A percentile compares a stretch with the other conserved stretches of the same genome.
Evolutionary conservation across 768 basidiomycete genomes (phyloP).

Genomic region (Mycena filopes): DNA sequence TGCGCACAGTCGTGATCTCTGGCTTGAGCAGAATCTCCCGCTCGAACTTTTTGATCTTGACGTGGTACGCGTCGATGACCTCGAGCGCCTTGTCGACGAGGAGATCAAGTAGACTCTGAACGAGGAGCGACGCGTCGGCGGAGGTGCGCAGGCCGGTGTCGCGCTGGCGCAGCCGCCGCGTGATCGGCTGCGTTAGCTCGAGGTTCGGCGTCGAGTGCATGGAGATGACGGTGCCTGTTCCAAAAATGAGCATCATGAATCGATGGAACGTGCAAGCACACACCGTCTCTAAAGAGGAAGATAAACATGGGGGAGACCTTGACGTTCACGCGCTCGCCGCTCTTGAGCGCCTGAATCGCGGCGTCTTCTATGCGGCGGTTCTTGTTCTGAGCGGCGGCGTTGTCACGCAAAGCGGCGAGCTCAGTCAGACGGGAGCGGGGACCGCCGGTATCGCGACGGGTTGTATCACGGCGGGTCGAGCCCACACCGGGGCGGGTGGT

Average conservation of each 20-base stretch:
- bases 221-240: constrained; percentile 70
- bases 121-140: constrained; percentile 75
- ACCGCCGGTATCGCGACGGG: not conserved
- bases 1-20: constrained; percentile 67
- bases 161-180: constrained; percentile 64
- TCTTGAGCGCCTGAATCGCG: constrained; percentile 36
- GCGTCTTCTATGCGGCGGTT: constrained; percentile 32
- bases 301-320: constrained; percentile 68
- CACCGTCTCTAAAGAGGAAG: constrained; percentile 75
- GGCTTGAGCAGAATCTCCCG: constrained; percentile 68
- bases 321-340: constrained; percentile 71
- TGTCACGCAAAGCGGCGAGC: constrained; percentile 8
- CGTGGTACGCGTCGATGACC: constrained; percentile 76
- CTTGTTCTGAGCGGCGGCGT: constrained; percentile 11
- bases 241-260: not conserved
- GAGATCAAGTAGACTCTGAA: constrained; percentile 74
- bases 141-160: constrained; percentile 72
- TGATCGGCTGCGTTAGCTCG: constrained; percentile 66
- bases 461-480: not conserved
- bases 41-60: constrained; percentile 72
- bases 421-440: constrained; percentile 21
- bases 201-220: constrained; percentile 60
- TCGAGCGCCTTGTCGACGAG: constrained; percentile 77
- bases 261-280: constrained; percentile 28
- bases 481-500: constrained; percentile 25